Percentiles rank a stretch among this genome's conserved stretches.
Evolutionary conservation across 495 filamentous ascomycete genomes (phyloP).

Genomic region (Chaetomidium leptoderma): DNA sequence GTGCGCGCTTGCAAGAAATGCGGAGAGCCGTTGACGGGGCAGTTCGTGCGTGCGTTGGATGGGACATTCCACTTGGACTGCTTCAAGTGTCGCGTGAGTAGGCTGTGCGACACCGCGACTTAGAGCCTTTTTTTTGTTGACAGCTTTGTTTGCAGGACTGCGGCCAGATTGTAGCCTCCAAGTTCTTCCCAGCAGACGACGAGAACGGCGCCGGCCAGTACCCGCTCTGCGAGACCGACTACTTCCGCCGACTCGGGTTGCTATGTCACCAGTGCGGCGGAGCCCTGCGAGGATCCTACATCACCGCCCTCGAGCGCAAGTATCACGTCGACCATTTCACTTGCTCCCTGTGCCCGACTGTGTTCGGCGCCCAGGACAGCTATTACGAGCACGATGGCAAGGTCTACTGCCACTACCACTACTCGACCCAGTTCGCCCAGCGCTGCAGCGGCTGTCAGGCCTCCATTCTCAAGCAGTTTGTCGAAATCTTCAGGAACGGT

Average conservation of each 20-base stretch:
- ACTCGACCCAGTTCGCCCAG: conserved; percentile 95
- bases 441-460: conserved; percentile 95
- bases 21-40: conserved; percentile 76
- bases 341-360: conserved; percentile 92
- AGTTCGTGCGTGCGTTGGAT: conserved; percentile 89
- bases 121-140: conserved; percentile 10
- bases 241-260: conserved; percentile 87
- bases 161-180: conserved; percentile 90
- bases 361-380: conserved; percentile 95
- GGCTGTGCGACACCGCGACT: background rate
- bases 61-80: conserved; percentile 96
- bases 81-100: conserved; percentile 90
- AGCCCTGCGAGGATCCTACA: conserved; percentile 94
- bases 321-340: conserved; percentile 99
- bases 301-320: conserved; percentile 94
- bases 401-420: conserved; percentile 98
- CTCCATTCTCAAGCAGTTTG: conserved; percentile 98
- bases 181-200: conserved; percentile 96
- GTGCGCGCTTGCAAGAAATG: conserved; percentile 82
- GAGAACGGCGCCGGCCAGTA: conserved; percentile 82
- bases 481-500: conserved; percentile 96
- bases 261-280: conserved; percentile 89
- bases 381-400: conserved; percentile 98
- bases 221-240: conserved; percentile 96
- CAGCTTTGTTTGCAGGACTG: conserved; percentile 67